Base-by-base conservation (phyloP, 495 filamentous ascomycete species). In the Aspergillus nanangensis region DNA sequence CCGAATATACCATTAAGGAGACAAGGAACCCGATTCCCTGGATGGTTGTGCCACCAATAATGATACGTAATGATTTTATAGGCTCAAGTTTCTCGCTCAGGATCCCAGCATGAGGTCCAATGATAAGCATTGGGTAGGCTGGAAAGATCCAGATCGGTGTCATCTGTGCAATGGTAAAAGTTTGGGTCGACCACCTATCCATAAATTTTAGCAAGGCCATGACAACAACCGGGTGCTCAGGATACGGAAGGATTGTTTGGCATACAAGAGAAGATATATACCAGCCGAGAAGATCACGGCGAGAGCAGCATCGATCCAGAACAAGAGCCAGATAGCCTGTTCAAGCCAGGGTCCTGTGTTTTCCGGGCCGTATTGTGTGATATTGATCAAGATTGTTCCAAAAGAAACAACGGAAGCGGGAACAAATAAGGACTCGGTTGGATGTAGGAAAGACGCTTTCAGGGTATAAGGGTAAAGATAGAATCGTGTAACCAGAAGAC, bases 141-240 rank as follows among this genome's bases (percentile, higher is more conserved):
- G 89, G 89, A 48, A 95, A 95, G 25, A 95, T 90, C 89, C 88
- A 95, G 37, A 92, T 81, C 0, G 89, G 89, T 0, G 89, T 95
- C 89, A 95, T 95, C 25, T 83, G 81, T 15, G 82, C 80, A 25
- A 95, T 88, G 2, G 88, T 90, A 54, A 91, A 92, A 18, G 83
- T 79, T 51, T 80, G 76, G 1, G 82, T 84, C 21, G 80, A 83
- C 82, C 82, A 86, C 45, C 80, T n/a, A n/a, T 83, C 35, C 5
- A 20, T 3, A n/a, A 1, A 8, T 33, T 66, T 44, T 29, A 29
- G 25, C 5, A 11, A 71, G 58, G 34, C 17, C 15, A 27, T 41
- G 14, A 24, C 10, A n/a, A n/a, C 14, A 11, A 29, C 24, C 7
- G 24, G 10, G 11, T 11, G 11, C 9, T 0, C 14, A 5, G 29